phyloP scores from a whole-genome alignment of 108 stramenopile genomes.

The Conticribra weissflogii region DNA sequence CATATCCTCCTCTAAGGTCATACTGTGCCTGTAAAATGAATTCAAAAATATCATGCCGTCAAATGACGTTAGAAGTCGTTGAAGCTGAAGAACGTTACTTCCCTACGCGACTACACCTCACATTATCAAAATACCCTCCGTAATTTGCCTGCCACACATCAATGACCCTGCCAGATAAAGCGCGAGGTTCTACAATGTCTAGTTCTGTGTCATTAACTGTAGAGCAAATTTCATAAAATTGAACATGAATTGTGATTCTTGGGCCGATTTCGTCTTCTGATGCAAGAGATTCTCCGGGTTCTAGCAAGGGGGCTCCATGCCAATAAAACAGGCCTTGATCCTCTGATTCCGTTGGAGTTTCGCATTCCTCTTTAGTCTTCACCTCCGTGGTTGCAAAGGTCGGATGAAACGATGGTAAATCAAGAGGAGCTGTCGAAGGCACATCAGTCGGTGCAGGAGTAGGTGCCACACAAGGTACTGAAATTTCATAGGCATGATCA shows the following conservation, averaged over 20 bases:
- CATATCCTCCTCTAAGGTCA: not conserved
- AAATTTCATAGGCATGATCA: too few relatives aligned
- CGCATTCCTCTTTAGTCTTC: not conserved
- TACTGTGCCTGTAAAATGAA: too few relatives aligned
- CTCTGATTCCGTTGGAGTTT: not conserved
- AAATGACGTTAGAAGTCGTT: too few relatives aligned
- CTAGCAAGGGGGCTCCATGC: not conserved
- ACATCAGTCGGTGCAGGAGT: too few relatives aligned
- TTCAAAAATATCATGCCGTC: too few relatives aligned
- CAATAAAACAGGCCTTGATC: not conserved
- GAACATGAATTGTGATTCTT: not conserved
- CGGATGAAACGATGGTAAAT: not conserved
- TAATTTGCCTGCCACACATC: not conserved
- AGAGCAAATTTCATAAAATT: not conserved
- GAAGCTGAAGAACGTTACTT: too few relatives aligned
- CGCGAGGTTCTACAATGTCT: too few relatives aligned
- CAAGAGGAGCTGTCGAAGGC: too few relatives aligned
- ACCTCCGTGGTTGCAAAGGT: not conserved
- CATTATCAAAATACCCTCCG: not conserved
- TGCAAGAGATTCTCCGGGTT: not conserved
- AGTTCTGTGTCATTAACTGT: too few relatives aligned
- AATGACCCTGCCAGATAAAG: not conserved
- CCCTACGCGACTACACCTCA: too few relatives aligned
- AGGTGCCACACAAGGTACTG: too few relatives aligned
- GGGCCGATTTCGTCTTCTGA: not conserved